Evolutionary conservation across 495 filamentous ascomycete genomes (phyloP).

Genomic region (Hypoxylon rickii): DNA sequence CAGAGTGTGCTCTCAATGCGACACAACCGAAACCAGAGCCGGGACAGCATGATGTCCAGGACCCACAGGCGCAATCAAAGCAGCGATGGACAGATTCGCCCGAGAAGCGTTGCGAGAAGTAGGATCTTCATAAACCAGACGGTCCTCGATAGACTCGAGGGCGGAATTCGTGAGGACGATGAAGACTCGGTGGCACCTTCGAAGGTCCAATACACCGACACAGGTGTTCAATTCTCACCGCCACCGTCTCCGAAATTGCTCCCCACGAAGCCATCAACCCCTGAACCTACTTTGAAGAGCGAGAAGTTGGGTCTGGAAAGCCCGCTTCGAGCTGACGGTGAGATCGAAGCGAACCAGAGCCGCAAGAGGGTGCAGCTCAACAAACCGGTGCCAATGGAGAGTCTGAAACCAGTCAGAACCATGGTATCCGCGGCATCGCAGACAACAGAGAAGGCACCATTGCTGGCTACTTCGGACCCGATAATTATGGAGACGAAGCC

Average conservation of each 20-base stretch:
- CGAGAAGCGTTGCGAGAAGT: slow-evolving; percentile 53
- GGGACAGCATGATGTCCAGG: slow-evolving; percentile 50
- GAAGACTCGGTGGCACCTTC: slow-evolving; percentile 11
- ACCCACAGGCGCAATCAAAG: slow-evolving; percentile 54
- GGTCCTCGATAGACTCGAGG: slow-evolving; percentile 55
- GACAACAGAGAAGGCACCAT: slow-evolving; percentile 71
- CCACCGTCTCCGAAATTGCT: slow-evolving; percentile 70
- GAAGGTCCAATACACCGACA: slow-evolving; percentile 55
- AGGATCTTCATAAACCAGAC: slow-evolving; percentile 52
- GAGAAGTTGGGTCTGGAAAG: slow-evolving; percentile 48
- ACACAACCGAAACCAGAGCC: slow-evolving; percentile 47
- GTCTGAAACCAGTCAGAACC: slow-evolving; percentile 37
- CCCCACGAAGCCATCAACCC: slow-evolving; percentile 45
- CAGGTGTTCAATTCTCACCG: slow-evolving; percentile 81
- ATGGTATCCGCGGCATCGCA: slow-evolving; percentile 78
- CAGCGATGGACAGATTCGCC: slow-evolving; percentile 54
- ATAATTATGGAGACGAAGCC: slow-evolving; percentile 27
- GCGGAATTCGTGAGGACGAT: slow-evolving; percentile 56
- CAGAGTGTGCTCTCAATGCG: slow-evolving; percentile 55
- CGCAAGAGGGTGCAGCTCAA: slow-evolving; percentile 63
- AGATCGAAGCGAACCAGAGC: slow-evolving; percentile 73
- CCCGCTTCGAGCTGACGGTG: slow-evolving; percentile 52
- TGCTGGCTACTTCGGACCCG: slow-evolving; percentile 37
- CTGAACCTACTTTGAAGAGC: slow-evolving; percentile 42
- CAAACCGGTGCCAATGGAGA: slow-evolving; percentile 48